These are phyloP conservation scores for Microsporum ferrugineum DNA, from an alignment of 2,329 filamentous ascomycete genomes.

Conservation along the genomic window DNA sequence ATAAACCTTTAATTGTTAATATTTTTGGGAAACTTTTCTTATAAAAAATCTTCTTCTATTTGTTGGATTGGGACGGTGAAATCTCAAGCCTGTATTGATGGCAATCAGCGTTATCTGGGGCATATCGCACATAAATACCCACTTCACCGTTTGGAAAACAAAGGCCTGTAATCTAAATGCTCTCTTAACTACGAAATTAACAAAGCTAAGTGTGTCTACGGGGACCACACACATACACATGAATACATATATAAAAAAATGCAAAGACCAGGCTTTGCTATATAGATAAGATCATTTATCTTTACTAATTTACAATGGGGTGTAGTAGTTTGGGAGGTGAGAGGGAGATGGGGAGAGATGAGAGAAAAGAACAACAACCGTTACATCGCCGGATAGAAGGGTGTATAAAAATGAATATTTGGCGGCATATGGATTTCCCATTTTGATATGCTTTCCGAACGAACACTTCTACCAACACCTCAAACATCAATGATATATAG, in stretches of 20 bases:
- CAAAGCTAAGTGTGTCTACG: not conserved
- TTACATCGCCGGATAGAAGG: not conserved
- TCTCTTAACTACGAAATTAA: not conserved
- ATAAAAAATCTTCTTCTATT: not conserved
- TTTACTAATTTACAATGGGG: constrained; percentile 1
- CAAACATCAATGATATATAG: not conserved
- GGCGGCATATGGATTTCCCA: constrained; percentile 2
- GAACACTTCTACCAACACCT: constrained; percentile 2
- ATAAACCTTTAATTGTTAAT: not conserved
- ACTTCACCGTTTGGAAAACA: not conserved
- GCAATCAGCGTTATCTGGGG: not conserved
- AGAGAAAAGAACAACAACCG: constrained; percentile 15
- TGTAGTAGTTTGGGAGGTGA: not conserved
- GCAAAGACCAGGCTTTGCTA: not conserved
- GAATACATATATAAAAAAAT: not conserved
- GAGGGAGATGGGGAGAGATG: constrained; percentile 18
- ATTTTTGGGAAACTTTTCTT: not conserved
- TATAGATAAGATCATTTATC: not conserved
- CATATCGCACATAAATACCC: not conserved
- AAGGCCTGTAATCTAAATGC: not conserved
- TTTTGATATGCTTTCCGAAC: constrained; percentile 3
- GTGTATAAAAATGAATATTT: not conserved
- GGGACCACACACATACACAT: not conserved
- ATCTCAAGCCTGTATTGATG: not conserved
- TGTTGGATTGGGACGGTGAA: not conserved